Base-by-base conservation (phyloP, 2,329 filamentous ascomycete species). In the Fusarium nematophilum region DNA sequence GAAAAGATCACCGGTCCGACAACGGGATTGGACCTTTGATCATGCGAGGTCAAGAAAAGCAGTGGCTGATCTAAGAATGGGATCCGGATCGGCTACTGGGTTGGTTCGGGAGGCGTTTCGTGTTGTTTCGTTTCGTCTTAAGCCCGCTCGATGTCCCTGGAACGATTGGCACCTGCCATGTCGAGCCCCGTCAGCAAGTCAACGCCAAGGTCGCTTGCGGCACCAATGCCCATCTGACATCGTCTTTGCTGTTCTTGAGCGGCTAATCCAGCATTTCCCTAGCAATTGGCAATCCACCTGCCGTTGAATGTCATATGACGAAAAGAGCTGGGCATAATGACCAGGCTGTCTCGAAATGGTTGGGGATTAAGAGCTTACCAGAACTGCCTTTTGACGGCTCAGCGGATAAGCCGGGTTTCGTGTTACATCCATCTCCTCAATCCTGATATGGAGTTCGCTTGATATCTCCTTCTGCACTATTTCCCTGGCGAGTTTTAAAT, bases 201-300 rank as follows among this genome's bases (percentile, higher is more conserved):
- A 34, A 36, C 46, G 59, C 62, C 62, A 65, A 65, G 62, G 50
- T 63, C 62, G 58, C 55, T 63, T 59, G 51, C 45, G 25, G 27
- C 37, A 60, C 62, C 62, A 65, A 64, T 61, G 9, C 33, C 38
- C 14, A 4, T 46, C 27, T 26, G 21, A 30, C 10, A 21, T 36
- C 37, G 46, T 38, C 49, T 47, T 39, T 39, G n/a, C 31, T 29
- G 27, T 59, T 23, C 18, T 23, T 9, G 26, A 46, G 31, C 47
- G 45, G 31, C 53, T 53, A 52, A 39, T 38, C 40, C 36, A 50
- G 37, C 14, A 10, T 34, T 39, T 17, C 9, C 13, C 10, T 48
- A 53, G 10, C 39, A 29, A 44, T 33, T 39, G 25, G 39, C 58
- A 57, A 44, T 30, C 21, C 21, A 21, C 21, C 21, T 21, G 21